A percentile compares a stretch with the other conserved stretches of the same genome.
These are phyloP conservation scores for Earliella scabrosa DNA, from an alignment of 1,284 basidiomycete species.

Conservation along the genomic window DNA sequence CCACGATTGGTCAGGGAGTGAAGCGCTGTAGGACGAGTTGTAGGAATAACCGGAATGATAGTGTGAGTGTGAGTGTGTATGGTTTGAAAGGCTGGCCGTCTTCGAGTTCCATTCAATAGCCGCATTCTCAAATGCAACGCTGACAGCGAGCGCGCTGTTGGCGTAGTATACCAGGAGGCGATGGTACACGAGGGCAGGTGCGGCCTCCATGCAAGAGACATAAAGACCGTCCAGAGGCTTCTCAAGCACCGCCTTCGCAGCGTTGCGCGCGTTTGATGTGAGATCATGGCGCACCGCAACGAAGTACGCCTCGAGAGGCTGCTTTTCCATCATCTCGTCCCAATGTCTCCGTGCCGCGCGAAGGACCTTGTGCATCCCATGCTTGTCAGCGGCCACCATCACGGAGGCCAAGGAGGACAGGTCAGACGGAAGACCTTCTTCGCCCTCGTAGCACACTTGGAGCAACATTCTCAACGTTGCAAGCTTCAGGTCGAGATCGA, in stretches of 20 bases:
- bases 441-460: background rate
- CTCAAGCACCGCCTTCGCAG: background rate
- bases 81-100: background rate
- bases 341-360: background rate
- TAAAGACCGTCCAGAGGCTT: background rate
- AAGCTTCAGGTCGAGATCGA: background rate
- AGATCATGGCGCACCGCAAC: background rate
- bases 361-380: background rate
- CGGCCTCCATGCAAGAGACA: constrained; percentile 1
- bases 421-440: background rate
- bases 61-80: background rate
- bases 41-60: background rate
- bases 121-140: background rate
- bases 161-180: constrained; percentile 15
- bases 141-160: background rate
- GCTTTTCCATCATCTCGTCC: background rate
- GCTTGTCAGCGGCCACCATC: background rate
- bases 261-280: background rate
- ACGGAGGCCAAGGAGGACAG: background rate
- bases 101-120: background rate
- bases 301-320: constrained; percentile 9
- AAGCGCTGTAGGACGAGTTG: too few species aligned
- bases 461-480: background rate
- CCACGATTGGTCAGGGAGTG: background rate
- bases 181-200: constrained; percentile 4